Percentiles rank a stretch among this genome's conserved stretches.
Conservation (phyloP, 2,329 filamentous ascomycete genomes). For the Aspergillus pseudoterreus region DNA sequence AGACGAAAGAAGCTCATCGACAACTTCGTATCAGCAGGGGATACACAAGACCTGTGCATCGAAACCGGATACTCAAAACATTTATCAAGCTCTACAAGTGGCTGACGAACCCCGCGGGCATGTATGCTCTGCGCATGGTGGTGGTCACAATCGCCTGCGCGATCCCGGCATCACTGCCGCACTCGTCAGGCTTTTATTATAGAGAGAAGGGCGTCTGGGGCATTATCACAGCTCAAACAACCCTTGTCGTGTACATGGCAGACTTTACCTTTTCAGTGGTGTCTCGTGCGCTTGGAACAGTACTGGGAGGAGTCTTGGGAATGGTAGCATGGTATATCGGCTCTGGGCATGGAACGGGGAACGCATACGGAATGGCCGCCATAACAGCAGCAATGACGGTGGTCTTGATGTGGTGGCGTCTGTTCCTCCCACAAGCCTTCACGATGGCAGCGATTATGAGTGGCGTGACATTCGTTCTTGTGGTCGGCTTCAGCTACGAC, state of each 20-base stretch:
- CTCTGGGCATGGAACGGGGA: conserved; percentile 46
- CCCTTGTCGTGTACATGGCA: conserved; percentile 48
- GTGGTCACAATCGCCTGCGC: conserved; percentile 44
- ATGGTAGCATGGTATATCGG: conserved; percentile 52
- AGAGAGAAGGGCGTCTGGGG: conserved; percentile 53
- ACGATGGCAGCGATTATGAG: conserved; percentile 37
- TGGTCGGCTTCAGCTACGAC: conserved; percentile 49
- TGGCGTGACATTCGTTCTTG: conserved; percentile 42
- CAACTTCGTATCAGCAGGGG: conserved; percentile 35
- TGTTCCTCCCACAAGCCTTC: conserved; percentile 30
- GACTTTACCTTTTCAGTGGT: conserved; percentile 50
- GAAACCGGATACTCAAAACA: conserved; percentile 21
- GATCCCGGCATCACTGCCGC: conserved; percentile 43
- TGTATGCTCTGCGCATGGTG: conserved; percentile 49
- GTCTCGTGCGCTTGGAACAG: conserved; percentile 40
- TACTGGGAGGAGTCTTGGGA: conserved; percentile 47
- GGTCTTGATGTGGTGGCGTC: conserved; percentile 33
- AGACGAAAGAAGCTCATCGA: conserved; percentile 33
- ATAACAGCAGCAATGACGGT: conserved; percentile 31
- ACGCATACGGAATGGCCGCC: conserved; percentile 50
- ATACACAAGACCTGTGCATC: conserved; percentile 16
- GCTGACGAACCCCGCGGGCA: conserved; percentile 41
- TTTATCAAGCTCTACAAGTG: conserved; percentile 33
- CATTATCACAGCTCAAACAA: conserved; percentile 50
- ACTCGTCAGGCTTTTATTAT: conserved; percentile 49